Conservation (phyloP, 768 basidiomycete genomes). For the Austroboletus festivus region DNA sequence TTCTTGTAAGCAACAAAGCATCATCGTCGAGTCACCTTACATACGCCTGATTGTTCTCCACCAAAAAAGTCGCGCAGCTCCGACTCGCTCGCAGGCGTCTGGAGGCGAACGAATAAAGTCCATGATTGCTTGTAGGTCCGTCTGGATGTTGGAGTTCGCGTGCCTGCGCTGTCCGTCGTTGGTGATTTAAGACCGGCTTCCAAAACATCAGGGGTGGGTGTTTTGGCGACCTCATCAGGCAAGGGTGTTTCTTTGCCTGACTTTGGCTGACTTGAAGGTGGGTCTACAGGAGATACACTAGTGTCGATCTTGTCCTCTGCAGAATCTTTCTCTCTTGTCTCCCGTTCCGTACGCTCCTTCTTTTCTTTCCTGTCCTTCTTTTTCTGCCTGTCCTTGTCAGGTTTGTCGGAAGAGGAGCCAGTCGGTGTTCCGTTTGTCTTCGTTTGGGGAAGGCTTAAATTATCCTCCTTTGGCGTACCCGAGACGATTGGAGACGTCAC, state of each 20-base stretch:
- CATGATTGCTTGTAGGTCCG: conserved; percentile 69
- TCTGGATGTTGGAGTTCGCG: conserved; percentile 68
- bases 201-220: conserved; percentile 24
- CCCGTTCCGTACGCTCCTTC: conserved; percentile 48
- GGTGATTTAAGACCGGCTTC: conserved; percentile 50
- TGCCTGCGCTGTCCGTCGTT: conserved; percentile 55
- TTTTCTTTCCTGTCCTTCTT: conserved; percentile 63
- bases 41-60: conserved; percentile 63
- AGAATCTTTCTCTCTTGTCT: conserved; percentile 37
- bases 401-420: conserved; percentile 41
- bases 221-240: conserved; percentile 23
- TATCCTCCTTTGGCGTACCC: conserved; percentile 34
- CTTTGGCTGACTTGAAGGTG: conserved; percentile 23
- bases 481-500: conserved; percentile 34
- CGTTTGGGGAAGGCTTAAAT: conserved; percentile 32
- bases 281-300: conserved; percentile 25
- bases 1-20: neutral
- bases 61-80: conserved; percentile 78
- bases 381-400: conserved; percentile 55
- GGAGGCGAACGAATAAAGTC: conserved; percentile 81
- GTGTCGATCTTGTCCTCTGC: conserved; percentile 34
- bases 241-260: conserved; percentile 41
- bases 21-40: conserved; percentile 23
- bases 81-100: conserved; percentile 48
- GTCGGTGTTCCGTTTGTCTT: conserved; percentile 33